These are phyloP conservation scores for Colletotrichum sp. DNA, from an alignment of 2,329 filamentous ascomycete species.

Conservation along the genomic window DNA sequence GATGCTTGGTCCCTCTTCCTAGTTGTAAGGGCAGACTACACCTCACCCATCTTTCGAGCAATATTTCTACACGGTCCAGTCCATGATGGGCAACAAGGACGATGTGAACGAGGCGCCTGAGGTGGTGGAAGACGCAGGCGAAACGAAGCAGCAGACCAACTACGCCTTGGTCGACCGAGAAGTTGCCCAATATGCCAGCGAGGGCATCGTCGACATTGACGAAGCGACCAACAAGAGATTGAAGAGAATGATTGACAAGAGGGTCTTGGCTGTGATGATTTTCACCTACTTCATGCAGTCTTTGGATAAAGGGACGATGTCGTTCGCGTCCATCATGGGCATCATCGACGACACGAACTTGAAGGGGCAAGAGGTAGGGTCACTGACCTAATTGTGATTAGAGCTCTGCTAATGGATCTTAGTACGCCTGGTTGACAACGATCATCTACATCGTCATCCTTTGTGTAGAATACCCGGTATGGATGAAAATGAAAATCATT, in stretches of 20 bases:
- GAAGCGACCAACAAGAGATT: constrained; percentile 54
- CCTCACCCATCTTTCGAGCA: neutral
- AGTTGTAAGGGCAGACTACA: neutral
- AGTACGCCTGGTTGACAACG: constrained; percentile 41
- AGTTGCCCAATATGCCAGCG: constrained; percentile 9
- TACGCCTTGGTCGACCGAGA: constrained; percentile 8
- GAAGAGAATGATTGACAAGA: constrained; percentile 53
- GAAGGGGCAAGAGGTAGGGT: constrained; percentile 29
- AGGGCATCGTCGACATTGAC: constrained; percentile 45
- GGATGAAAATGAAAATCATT: constrained; percentile 2
- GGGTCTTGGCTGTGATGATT: constrained; percentile 54
- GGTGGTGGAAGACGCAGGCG: neutral
- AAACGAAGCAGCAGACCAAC: constrained; percentile 6
- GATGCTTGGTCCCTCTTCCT: neutral
- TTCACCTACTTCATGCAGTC: constrained; percentile 53
- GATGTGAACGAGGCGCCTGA: neutral
- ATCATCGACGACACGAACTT: constrained; percentile 33
- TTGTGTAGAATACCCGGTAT: constrained; percentile 44
- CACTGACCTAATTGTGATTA: neutral
- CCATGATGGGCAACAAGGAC: neutral
- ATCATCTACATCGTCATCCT: constrained; percentile 48
- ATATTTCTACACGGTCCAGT: neutral
- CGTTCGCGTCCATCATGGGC: constrained; percentile 31
- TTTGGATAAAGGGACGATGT: constrained; percentile 33
- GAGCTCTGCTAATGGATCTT: neutral